These are phyloP conservation scores for Penicillium sp. DNA, from an alignment of 2,329 filamentous ascomycete genomes.

Conservation along the genomic window DNA sequence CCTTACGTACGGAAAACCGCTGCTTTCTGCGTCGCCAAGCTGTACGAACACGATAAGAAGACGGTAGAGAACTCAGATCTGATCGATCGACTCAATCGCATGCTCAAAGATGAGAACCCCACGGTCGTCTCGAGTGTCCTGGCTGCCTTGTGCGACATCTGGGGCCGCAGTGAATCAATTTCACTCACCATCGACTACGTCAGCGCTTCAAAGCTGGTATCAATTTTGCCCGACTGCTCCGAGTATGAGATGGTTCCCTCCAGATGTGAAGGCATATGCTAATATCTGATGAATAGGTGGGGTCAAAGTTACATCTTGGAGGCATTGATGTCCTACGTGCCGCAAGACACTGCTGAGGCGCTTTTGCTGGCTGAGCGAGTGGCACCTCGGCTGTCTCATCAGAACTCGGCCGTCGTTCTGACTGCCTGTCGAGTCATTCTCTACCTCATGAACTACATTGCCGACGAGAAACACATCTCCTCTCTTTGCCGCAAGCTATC, in stretches of 20 bases:
- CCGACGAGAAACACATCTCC: conserved; percentile 81
- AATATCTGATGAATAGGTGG: conserved; percentile 58
- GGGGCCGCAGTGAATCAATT: conserved; percentile 95
- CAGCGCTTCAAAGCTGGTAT: conserved; percentile 96
- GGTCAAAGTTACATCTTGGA: conserved; percentile 98
- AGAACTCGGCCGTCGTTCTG: conserved; percentile 91
- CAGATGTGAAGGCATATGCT: background rate
- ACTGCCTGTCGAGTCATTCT: conserved; percentile 95
- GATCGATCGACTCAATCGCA: conserved; percentile 81
- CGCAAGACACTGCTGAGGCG: conserved; percentile 83
- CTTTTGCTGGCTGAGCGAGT: conserved; percentile 87
- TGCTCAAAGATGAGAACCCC: conserved; percentile 92
- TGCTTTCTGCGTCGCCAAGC: conserved; percentile 90
- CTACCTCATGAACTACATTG: conserved; percentile 98
- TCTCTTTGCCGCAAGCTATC: conserved; percentile 87
- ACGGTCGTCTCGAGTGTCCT: conserved; percentile 94
- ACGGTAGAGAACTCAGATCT: conserved; percentile 87
- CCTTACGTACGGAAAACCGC: conserved; percentile 98
- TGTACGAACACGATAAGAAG: conserved; percentile 91
- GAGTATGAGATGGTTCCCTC: conserved; percentile 57
- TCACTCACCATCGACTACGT: conserved; percentile 96
- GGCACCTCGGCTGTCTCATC: conserved; percentile 89
- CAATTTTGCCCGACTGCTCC: conserved; percentile 91
- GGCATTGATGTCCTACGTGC: conserved; percentile 95
- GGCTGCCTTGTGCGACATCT: conserved; percentile 90